phyloP scores from a whole-genome alignment of 2,329 filamentous ascomycete species.

The Didymella glomerata region DNA sequence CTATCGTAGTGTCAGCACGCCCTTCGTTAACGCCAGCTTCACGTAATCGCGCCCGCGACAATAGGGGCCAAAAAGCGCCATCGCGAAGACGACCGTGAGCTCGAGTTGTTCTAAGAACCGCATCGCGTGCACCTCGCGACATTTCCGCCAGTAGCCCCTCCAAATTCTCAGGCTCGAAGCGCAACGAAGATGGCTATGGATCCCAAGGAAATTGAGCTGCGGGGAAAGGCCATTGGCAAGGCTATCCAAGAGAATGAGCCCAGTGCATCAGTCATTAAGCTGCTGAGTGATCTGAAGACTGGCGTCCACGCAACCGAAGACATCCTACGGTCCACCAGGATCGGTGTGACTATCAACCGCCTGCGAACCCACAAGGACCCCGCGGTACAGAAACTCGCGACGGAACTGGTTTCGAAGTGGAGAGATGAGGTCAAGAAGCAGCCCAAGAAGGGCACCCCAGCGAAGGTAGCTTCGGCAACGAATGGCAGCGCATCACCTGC shows the following conservation, averaged over 20 bases:
- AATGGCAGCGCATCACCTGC: conserved; percentile 45
- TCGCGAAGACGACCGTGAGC: conserved; percentile 20
- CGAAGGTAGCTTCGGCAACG: conserved; percentile 30
- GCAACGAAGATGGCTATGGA: conserved; percentile 66
- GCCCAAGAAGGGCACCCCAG: conserved; percentile 40
- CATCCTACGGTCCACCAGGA: conserved; percentile 86
- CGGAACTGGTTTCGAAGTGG: conserved; percentile 88
- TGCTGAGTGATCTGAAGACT: conserved; percentile 81
- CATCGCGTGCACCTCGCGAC: conserved; percentile 8
- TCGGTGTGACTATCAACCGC: conserved; percentile 89
- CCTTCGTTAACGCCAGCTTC: conserved; percentile 5
- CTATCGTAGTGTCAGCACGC: conserved; percentile 11
- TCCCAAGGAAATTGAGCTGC: conserved; percentile 79
- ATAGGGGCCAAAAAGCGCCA: neutral
- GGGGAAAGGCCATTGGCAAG: conserved; percentile 82
- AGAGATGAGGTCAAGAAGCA: conserved; percentile 75
- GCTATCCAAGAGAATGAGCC: conserved; percentile 79
- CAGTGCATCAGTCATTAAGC: conserved; percentile 71
- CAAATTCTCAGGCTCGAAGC: neutral
- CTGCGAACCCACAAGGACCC: conserved; percentile 80
- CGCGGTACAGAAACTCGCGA: conserved; percentile 75
- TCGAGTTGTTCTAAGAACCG: conserved; percentile 9
- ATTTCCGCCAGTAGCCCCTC: neutral
- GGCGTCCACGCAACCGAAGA: conserved; percentile 88
- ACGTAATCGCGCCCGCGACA: neutral